phyloP scores from a whole-genome alignment of 495 filamentous ascomycete species.

The Antarctomyces pellizariae region DNA sequence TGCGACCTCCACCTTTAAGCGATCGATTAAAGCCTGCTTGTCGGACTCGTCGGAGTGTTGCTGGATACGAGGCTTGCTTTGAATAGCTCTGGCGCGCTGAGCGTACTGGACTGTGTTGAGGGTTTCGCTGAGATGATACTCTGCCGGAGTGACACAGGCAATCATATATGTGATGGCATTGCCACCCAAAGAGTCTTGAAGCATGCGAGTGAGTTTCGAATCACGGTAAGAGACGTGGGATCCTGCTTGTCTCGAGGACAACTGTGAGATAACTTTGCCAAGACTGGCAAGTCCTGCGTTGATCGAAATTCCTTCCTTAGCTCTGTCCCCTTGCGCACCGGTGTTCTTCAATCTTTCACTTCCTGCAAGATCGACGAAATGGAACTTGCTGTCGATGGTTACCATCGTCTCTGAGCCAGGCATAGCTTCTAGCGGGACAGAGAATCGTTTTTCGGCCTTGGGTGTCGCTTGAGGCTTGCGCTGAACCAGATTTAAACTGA shows the following conservation, averaged over 20 bases:
- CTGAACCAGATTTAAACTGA: constrained; percentile 85
- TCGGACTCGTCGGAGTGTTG: constrained; percentile 76
- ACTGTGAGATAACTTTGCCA: constrained; percentile 94
- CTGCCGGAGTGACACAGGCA: constrained; percentile 88
- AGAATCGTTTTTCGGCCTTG: constrained; percentile 57
- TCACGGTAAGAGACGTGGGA: constrained; percentile 96
- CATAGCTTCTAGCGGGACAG: constrained; percentile 67
- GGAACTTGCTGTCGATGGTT: constrained; percentile 91
- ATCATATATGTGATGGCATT: constrained; percentile 99
- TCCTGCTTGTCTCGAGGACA: constrained; percentile 70
- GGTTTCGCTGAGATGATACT: constrained; percentile 94
- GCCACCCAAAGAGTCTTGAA: constrained; percentile 95
- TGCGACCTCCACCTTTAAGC: constrained; percentile 77
- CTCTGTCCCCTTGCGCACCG: constrained; percentile 81
- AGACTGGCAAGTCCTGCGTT: constrained; percentile 89
- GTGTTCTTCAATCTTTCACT: constrained; percentile 97
- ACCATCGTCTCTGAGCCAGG: constrained; percentile 40
- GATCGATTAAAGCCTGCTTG: constrained; percentile 84
- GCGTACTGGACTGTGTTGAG: constrained; percentile 96
- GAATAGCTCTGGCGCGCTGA: constrained; percentile 84
- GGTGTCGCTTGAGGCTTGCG: constrained; percentile 31
- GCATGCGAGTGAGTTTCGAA: constrained; percentile 80
- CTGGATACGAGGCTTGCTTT: constrained; percentile 92
- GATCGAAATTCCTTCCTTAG: constrained; percentile 94
- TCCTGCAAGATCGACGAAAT: constrained; percentile 95